Evolutionary conservation across 768 basidiomycete genomes (phyloP), one percentile per base, ranked within the genome.

Genomic region (Suillus tomentosus): DNA sequence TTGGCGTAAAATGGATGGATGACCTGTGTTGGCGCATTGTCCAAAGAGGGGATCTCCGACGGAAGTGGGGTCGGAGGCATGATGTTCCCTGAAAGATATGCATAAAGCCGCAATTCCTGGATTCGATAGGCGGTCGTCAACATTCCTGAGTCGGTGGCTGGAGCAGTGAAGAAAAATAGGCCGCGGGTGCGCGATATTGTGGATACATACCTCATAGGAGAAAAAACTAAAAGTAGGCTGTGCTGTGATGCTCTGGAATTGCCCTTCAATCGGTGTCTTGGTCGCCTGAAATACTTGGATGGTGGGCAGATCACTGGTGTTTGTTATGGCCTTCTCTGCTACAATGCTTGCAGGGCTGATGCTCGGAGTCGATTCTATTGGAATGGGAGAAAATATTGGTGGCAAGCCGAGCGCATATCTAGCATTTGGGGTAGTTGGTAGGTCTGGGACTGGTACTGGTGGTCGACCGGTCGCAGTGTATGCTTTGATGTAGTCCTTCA

Each of bases 401-500:
- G 84, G 80, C 0, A 88, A 78, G 40, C 80, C 79, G 24, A 85
- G 70, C 0, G 82, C 77, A 13, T 73, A 66, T 10, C 87, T 82
- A 43, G 79, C 78, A n/a, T 63, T 68, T 2, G 79, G 76, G 22
- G 77, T 79, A n/a, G 77, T 72, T 0, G 87, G 87, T 3, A 78
- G 71, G 60, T 75, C 78, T 0, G 86, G 83, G 43, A 78, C 79
- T 10, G 86, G 85, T 17, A 60, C 68, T 4, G 87, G 87, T 5
- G 83, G 79, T 47, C 74, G 69, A 17, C 83, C 80, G 0, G 84
- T 84, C 0, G 79, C 66, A 36, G 67, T 71, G 67, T 85, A 87
- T 0, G 83, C 79, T 24, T 72, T 73, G 36, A 86, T 66, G 66
- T 89, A 89, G 70, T 87, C 87, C 43, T 80, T 75, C 5, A 81